These are phyloP conservation scores for Vaccinium darrowii DNA, from an alignment of 148 eudicot genomes.

Conservation along the genomic window DNA sequence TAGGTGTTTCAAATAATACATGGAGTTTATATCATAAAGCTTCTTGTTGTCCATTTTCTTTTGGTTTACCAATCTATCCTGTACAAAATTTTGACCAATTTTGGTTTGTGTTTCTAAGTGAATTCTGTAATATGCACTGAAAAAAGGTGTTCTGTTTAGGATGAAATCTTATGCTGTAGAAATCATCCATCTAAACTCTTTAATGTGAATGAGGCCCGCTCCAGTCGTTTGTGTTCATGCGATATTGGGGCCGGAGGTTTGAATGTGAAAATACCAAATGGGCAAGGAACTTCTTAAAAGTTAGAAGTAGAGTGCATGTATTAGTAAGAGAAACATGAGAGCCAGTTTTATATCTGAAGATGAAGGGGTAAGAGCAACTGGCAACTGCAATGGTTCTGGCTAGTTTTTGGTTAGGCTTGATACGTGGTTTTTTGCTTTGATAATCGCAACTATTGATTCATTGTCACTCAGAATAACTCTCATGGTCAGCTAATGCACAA, in stretches of 20 bases:
- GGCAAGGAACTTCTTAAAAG: neutral
- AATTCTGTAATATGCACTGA: neutral
- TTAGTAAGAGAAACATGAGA: neutral
- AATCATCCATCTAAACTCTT: neutral
- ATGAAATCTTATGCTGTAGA: too few relatives aligned
- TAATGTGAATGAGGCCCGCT: neutral
- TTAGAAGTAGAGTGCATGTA: neutral
- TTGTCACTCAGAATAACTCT: too few relatives aligned
- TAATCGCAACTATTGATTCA: too few relatives aligned
- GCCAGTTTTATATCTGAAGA: too few relatives aligned
- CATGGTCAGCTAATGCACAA: too few relatives aligned
- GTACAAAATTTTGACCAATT: slow-evolving; percentile 15
- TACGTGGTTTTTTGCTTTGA: too few relatives aligned
- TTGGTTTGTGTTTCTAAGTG: neutral
- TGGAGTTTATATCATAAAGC: neutral
- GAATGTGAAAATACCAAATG: neutral
- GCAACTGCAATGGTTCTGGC: too few relatives aligned
- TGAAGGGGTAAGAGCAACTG: neutral
- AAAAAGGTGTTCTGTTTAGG: neutral
- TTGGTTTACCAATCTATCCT: neutral
- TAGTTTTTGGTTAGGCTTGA: too few relatives aligned
- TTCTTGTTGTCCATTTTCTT: slow-evolving; percentile 4
- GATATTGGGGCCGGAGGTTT: neutral
- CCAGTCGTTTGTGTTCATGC: neutral
- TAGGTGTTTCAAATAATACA: slow-evolving; percentile 1